A percentile compares a stretch with the other conserved stretches of the same genome.
Conservation (phyloP, 306 rosid species). For the Prunus persica region Prunus_persica_NCBIv2 NC_034014.1:29357001-29357500, state of each 20-base stretch:
- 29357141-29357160: too few species aligned
- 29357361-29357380: constrained; percentile 60
- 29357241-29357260: neutral
- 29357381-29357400: constrained; percentile 69
- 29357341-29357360: constrained; percentile 31
- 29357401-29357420: constrained; percentile 62
- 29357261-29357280: neutral
- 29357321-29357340: neutral
- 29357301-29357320: neutral
- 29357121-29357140: too few species aligned
- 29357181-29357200: neutral
- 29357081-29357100: too few species aligned
- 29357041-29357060: too few species aligned
- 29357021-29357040: too few species aligned
- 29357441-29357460: constrained; percentile 54
- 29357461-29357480: constrained; percentile 22
- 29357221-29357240: neutral
- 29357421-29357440: constrained; percentile 61
- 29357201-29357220: neutral
- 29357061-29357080: too few species aligned
- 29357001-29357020: too few species aligned
- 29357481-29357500: constrained; percentile 2
- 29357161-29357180: too few species aligned
- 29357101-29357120: accelerated
- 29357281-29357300: neutral